Conservation (phyloP, 345 rosid species). For the Rubroshorea leprosula region DNA sequence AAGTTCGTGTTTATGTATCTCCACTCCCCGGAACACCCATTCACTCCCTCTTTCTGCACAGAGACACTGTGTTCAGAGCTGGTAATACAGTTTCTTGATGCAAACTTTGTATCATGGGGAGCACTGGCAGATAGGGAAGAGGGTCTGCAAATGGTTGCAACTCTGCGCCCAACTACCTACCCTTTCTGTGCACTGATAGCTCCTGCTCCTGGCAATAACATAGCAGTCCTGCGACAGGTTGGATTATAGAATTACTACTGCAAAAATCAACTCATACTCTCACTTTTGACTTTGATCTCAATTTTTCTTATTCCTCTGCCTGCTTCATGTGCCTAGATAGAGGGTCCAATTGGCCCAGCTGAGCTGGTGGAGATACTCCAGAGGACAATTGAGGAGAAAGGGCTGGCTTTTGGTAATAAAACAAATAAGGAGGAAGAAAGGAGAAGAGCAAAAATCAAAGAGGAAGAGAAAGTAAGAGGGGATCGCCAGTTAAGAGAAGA, state of each 20-base stretch:
- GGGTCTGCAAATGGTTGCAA: conserved; percentile 40
- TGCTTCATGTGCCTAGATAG: conserved; percentile 32
- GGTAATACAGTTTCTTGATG: conserved; percentile 47
- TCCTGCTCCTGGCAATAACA: conserved; percentile 33
- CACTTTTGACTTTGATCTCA: not conserved
- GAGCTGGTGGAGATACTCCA: conserved; percentile 51
- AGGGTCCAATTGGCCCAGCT: conserved; percentile 49
- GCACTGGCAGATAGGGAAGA: conserved; percentile 41
- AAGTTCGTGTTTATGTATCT: conserved; percentile 56
- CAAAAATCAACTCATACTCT: not conserved
- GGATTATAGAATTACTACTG: not conserved
- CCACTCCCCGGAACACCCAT: conserved; percentile 47
- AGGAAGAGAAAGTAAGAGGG: conserved; percentile 38
- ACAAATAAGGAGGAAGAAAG: conserved; percentile 21
- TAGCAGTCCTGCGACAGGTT: conserved; percentile 56
- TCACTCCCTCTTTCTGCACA: conserved; percentile 50
- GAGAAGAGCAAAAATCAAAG: conserved; percentile 27
- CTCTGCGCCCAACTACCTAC: conserved; percentile 36
- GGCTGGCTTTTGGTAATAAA: conserved; percentile 38
- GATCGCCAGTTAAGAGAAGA: conserved; percentile 48
- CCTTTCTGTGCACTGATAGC: conserved; percentile 57
- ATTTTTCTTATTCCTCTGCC: not conserved
- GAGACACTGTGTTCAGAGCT: conserved; percentile 49
- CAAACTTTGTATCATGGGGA: conserved; percentile 56
- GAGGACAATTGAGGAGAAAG: conserved; percentile 58